Conservation (phyloP, 163 green algal species). For the Scenedesmus sp. region DNA sequence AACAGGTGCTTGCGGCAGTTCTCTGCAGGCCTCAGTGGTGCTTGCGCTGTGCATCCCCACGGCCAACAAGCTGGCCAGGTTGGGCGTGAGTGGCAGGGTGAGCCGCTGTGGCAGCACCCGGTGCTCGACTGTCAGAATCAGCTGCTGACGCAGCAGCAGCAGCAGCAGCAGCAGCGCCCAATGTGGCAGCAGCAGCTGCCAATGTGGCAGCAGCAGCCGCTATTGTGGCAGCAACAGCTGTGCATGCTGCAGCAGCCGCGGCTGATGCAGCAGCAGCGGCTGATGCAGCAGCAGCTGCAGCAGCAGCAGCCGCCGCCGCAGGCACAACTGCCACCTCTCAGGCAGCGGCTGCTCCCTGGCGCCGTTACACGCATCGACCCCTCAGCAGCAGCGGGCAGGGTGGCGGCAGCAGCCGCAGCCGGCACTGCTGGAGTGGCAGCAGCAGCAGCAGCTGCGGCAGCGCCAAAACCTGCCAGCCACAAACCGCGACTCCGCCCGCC, state of each 20-base stretch:
- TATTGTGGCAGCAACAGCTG: too few species aligned
- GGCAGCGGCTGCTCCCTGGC: not conserved
- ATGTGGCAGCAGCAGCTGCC: not conserved
- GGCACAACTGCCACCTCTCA: not conserved
- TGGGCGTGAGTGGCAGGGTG: not conserved
- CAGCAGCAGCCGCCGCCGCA: not conserved
- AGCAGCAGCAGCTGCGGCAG: not conserved
- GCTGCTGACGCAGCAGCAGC: not conserved
- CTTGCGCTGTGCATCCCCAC: not conserved
- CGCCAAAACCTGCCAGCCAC: not conserved
- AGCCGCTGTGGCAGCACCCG: not conserved
- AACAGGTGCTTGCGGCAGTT: not conserved
- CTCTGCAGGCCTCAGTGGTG: not conserved
- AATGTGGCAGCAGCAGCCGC: too few species aligned
- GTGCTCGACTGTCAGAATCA: too few species aligned
- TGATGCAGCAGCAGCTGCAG: not conserved
- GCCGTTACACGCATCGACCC: not conserved
- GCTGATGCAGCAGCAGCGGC: not conserved
- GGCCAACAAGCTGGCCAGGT: not conserved
- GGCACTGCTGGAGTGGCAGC: not conserved
- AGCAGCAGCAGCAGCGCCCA: not conserved
- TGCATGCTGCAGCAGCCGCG: too few species aligned
- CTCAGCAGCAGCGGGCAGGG: not conserved
- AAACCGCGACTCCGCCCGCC: not conserved
- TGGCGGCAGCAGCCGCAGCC: not conserved